Percentiles rank a stretch among this genome's conserved stretches.
phyloP scores from a whole-genome alignment of 2,329 filamentous ascomycete species.

The Pyricularia sp. region DNA sequence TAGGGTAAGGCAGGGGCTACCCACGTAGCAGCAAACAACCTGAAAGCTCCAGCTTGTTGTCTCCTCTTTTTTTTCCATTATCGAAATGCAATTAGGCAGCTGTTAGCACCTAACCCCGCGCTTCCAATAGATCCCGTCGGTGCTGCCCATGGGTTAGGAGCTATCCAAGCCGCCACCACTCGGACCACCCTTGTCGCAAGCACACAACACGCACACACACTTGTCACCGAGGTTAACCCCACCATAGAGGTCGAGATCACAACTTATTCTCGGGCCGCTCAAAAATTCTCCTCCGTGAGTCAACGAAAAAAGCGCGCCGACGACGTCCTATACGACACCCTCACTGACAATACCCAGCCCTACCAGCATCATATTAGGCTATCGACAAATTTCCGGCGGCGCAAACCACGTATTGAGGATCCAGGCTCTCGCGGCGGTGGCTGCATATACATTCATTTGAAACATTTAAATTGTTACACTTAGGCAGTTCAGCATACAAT shows the following conservation, averaged over 20 bases:
- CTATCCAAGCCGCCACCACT: not conserved
- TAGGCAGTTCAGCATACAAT: constrained; percentile 9
- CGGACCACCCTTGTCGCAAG: not conserved
- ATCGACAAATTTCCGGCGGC: not conserved
- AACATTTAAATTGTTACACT: constrained; percentile 9
- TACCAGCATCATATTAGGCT: not conserved
- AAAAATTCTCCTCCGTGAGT: constrained; percentile 3
- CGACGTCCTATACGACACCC: not conserved
- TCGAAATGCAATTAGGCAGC: not conserved
- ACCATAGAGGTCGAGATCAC: constrained; percentile 3
- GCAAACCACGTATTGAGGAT: not conserved
- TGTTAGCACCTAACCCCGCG: not conserved
- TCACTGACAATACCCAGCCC: not conserved
- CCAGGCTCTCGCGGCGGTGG: not conserved
- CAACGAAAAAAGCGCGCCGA: not conserved
- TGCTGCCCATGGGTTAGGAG: not conserved
- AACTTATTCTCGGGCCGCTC: not conserved
- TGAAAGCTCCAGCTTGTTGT: not conserved
- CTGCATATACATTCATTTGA: constrained; percentile 4
- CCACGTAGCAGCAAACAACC: not conserved
- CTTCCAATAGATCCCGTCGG: not conserved
- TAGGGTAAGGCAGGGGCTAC: not conserved
- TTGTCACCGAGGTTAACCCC: not conserved
- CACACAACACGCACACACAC: not conserved
- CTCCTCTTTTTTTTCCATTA: not conserved